Conservation (phyloP, 176 grass and related monocot genomes). For the Carex pumila region DNA sequence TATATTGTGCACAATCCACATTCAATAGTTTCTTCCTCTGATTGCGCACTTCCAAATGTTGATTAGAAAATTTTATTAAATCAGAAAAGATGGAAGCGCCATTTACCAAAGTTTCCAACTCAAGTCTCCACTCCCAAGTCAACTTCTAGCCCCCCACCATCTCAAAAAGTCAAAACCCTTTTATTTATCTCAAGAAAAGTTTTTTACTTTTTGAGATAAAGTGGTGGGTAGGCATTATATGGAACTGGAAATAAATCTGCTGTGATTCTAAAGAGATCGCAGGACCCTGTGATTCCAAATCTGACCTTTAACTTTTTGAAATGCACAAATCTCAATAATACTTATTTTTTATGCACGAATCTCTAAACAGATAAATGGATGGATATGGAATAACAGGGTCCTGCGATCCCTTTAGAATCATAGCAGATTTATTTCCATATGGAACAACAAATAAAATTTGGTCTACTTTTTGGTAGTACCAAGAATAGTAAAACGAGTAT, state of each 20-base stretch:
- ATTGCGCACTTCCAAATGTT: neutral
- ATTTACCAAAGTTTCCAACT: neutral
- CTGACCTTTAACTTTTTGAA: too few relatives aligned
- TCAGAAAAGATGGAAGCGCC: neutral
- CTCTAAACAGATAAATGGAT: too few relatives aligned
- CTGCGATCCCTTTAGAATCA: too few relatives aligned
- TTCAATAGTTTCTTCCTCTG: neutral
- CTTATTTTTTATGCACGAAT: too few relatives aligned
- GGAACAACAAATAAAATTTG: neutral
- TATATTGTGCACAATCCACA: neutral
- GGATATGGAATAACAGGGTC: too few relatives aligned
- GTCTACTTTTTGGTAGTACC: neutral
- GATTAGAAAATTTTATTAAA: neutral
- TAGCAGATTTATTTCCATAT: too few relatives aligned
- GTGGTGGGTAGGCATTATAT: neutral
- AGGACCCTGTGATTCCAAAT: too few relatives aligned
- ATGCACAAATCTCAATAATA: too few relatives aligned
- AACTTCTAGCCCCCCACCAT: neutral
- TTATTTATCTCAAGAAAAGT: neutral
- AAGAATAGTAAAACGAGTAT: conserved; percentile 6
- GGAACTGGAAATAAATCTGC: too few relatives aligned
- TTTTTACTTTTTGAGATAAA: neutral
- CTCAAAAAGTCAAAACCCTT: neutral
- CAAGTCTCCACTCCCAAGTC: neutral
- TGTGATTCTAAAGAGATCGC: too few relatives aligned